phyloP scores from a whole-genome alignment of 768 basidiomycete species.

The Termitomyces sp. region DNA sequence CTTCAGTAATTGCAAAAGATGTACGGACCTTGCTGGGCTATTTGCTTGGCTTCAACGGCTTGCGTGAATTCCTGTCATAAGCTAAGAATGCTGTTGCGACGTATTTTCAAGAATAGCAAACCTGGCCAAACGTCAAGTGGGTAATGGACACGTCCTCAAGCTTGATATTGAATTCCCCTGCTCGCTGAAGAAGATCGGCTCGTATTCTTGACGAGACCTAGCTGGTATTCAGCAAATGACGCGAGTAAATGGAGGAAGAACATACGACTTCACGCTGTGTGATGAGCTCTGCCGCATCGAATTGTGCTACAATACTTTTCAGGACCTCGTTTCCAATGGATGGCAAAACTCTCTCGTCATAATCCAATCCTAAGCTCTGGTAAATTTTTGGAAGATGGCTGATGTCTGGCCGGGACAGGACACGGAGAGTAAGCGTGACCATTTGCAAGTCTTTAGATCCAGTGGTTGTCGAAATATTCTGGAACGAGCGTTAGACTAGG shows the following conservation, averaged over 20 bases:
- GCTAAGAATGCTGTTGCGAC: neutral
- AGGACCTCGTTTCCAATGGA: conserved; percentile 98
- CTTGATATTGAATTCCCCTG: conserved; percentile 92
- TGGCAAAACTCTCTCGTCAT: conserved; percentile 95
- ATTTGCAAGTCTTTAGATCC: conserved; percentile 99
- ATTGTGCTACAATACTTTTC: conserved; percentile 97
- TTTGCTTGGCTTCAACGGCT: conserved; percentile 99
- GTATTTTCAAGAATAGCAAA: conserved; percentile 20
- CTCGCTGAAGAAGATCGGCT: conserved; percentile 86
- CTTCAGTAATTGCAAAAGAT: neutral
- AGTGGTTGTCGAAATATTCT: conserved; percentile 99
- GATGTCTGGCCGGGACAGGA: conserved; percentile 90
- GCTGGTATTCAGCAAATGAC: neutral
- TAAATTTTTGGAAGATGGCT: conserved; percentile 89
- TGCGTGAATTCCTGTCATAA: conserved; percentile 75
- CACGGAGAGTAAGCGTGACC: conserved; percentile 95
- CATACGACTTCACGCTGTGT: conserved; percentile 95
- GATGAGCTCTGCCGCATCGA: conserved; percentile 94
- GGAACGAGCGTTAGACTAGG: neutral
- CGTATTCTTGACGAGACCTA: conserved; percentile 90
- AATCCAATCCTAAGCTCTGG: conserved; percentile 90
- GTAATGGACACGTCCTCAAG: conserved; percentile 98
- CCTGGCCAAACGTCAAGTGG: conserved; percentile 84
- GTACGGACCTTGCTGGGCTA: conserved; percentile 90
- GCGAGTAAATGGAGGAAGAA: conserved; percentile 9